Evolutionary conservation across 306 rosid genomes (phyloP).

Genomic region (Hippophae tibetana): DNA sequence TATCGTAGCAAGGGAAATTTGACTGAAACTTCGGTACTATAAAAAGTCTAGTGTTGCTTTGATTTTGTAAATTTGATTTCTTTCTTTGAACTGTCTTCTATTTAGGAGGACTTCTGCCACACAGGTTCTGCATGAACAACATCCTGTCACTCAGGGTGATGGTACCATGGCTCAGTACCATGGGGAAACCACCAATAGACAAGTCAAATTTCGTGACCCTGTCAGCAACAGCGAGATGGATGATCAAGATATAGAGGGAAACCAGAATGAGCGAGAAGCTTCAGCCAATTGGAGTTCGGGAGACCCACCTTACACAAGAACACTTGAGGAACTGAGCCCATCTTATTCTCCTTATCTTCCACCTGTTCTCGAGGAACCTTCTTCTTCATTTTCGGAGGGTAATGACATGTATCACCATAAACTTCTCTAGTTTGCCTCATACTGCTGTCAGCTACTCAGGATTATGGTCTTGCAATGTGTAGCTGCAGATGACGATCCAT

Average conservation of each 20-base stretch:
- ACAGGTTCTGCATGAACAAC: constrained; percentile 31
- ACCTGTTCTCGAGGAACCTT: constrained; percentile 87
- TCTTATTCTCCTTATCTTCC: constrained; percentile 63
- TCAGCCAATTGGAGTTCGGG: constrained; percentile 55
- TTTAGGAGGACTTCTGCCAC: constrained; percentile 42
- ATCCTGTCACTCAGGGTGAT: constrained; percentile 29
- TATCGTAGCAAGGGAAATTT: too few relatives aligned
- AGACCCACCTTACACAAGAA: constrained; percentile 50
- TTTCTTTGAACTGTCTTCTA: constrained; percentile 22
- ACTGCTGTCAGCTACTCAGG: constrained; percentile 1
- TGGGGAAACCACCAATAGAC: constrained; percentile 62
- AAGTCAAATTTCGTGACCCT: constrained; percentile 79
- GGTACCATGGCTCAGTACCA: constrained; percentile 33
- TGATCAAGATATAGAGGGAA: constrained; percentile 57
- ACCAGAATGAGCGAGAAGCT: constrained; percentile 55
- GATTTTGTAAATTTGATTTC: constrained; percentile 3
- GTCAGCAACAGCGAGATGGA: constrained; percentile 60
- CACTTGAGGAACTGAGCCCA: constrained; percentile 62
- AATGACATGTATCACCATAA: constrained; percentile 15
- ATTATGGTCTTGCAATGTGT: constrained; percentile 20
- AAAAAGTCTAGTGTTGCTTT: too few relatives aligned
- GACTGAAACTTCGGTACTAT: too few relatives aligned
- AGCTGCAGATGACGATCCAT: constrained; percentile 94
- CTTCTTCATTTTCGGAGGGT: constrained; percentile 96
- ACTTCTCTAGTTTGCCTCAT: constrained; percentile 5